Base-by-base conservation (phyloP, 1,139 yeast genomes). In the Arxiozyma bovina region DNA sequence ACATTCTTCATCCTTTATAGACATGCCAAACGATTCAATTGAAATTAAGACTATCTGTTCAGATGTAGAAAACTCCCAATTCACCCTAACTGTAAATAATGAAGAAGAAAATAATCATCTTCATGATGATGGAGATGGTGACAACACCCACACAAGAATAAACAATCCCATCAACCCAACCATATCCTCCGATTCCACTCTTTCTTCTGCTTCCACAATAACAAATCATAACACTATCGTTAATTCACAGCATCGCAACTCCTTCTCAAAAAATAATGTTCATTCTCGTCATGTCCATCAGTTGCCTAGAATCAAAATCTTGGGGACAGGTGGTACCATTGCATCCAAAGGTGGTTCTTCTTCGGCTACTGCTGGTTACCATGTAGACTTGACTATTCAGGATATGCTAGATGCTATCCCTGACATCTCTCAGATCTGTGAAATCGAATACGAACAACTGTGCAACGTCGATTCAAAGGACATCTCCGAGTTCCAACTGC, bases 321-420 rank as follows among this genome's bases (percentile, higher is more conserved):
- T 83, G 42, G 89, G 87, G 1, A 83, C 89, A 0, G 89, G 89
- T 11, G 89, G 89, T 17, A 83, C 89, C 2, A 83, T 83, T 60
- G 88, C 88, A 0, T 81, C 87, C 0, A 82, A 81, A 63, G 87
- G 86, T 0, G 67, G 73, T 1, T 66, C 75, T 17, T 72, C 81
- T 0, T 76, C 81, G 34, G 81, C 80, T 56, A 83, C 88, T 2
- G 86, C 87, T 0, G 88, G 87, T 1, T 83, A 83, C 64, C 74
- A 80, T 55, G 87, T 83, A 1, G 88, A 82, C 65, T 70, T 83
- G 59, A 80, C 87, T 15, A 80, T 83, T 54, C 85, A 82, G 60
- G 86, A 83, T 56, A 72, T 83, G 60, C 70, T 82, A 48, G 71
- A 73, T 38, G 69, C 79, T 9, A 81, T 83, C 51, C 89, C 89